A percentile compares a stretch with the other conserved stretches of the same genome.
Conservation (phyloP, 139 green algal species). For the Edaphochlamys debaryana region DNA sequence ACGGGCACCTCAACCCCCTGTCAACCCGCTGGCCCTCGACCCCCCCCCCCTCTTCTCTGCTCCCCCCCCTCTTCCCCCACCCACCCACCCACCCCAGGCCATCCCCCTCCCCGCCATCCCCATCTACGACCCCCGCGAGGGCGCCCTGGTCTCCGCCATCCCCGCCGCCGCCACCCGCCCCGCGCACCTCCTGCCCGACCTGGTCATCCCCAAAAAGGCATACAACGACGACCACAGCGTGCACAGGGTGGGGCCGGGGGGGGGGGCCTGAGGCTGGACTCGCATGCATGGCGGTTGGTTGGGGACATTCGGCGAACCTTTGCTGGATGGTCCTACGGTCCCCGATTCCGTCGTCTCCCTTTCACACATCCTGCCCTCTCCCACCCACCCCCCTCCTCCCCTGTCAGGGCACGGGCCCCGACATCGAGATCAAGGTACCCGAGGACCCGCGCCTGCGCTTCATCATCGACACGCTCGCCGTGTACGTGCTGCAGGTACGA, state of each 20-base stretch:
- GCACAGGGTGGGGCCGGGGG: conserved; percentile 36
- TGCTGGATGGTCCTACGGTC: too few relatives aligned
- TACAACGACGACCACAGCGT: conserved; percentile 35
- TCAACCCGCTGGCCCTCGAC: too few relatives aligned
- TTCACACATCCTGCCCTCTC: too few relatives aligned
- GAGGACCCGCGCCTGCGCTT: conserved; percentile 77
- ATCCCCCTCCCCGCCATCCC: conserved; percentile 82
- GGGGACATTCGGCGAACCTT: too few relatives aligned
- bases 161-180: conserved; percentile 39
- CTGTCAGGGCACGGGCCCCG: conserved; percentile 51
- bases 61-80: too few relatives aligned
- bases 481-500: conserved; percentile 79
- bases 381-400: too few relatives aligned
- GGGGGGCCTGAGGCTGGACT: too few relatives aligned
- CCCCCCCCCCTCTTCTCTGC: too few relatives aligned
- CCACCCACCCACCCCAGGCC: conserved; percentile 55
- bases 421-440: conserved; percentile 69
- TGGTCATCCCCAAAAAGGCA: conserved; percentile 42
- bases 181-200: conserved; percentile 38
- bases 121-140: conserved; percentile 69
- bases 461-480: conserved; percentile 91
- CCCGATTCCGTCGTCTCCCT: too few relatives aligned
- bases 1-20: too few relatives aligned
- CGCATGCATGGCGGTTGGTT: too few relatives aligned
- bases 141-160: conserved; percentile 31